A percentile compares a stretch with the other conserved stretches of the same genome.
phyloP scores from a whole-genome alignment of 2,329 filamentous ascomycete species.

The Akanthomyces lecanii region DNA sequence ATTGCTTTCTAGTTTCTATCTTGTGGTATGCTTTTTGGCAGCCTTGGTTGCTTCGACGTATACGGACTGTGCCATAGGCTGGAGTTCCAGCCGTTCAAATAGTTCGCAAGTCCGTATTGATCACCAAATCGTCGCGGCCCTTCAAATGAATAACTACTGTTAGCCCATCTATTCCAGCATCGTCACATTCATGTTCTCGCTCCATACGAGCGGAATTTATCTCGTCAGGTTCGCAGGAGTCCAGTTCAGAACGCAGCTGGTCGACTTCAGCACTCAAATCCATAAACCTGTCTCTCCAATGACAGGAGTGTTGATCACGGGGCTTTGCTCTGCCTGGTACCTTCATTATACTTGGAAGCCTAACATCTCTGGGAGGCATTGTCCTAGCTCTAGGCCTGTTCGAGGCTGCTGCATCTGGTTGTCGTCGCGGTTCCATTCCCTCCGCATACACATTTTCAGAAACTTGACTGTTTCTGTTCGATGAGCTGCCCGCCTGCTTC shows the following conservation, averaged over 20 bases:
- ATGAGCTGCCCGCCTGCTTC: neutral
- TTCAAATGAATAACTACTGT: slow-evolving; percentile 49
- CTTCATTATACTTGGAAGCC: slow-evolving; percentile 14
- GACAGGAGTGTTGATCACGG: slow-evolving; percentile 32
- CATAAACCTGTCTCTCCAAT: slow-evolving; percentile 40
- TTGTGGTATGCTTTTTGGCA: neutral
- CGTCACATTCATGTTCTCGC: slow-evolving; percentile 27
- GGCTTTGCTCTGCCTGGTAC: neutral
- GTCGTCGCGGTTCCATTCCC: neutral
- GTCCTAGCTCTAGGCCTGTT: neutral
- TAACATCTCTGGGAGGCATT: neutral
- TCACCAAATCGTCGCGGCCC: slow-evolving; percentile 47
- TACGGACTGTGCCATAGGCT: neutral
- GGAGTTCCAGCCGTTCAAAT: neutral
- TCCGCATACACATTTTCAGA: neutral
- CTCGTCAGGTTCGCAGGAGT: slow-evolving; percentile 21
- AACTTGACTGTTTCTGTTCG: neutral
- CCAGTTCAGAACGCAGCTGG: slow-evolving; percentile 37
- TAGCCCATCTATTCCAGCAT: slow-evolving; percentile 43
- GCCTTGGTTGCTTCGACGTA: neutral
- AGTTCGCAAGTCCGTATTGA: slow-evolving; percentile 43
- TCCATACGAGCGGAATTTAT: neutral
- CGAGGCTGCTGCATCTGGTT: neutral
- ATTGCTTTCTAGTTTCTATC: slow-evolving; percentile 13
- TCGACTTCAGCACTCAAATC: slow-evolving; percentile 39